phyloP scores from a whole-genome alignment of 2,329 filamentous ascomycete genomes.

The Ophiostoma sp. region DNA sequence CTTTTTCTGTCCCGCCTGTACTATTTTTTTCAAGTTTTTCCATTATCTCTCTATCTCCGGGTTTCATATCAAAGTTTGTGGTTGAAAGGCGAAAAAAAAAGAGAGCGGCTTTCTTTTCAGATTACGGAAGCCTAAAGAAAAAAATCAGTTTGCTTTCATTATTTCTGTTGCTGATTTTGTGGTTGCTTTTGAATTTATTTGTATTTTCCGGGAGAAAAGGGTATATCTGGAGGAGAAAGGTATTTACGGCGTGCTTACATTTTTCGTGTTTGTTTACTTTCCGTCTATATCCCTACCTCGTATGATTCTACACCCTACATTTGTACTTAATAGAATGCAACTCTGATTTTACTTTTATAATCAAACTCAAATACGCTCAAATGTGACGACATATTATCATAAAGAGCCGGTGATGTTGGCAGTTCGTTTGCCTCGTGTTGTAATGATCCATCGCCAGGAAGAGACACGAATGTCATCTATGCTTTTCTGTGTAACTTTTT shows the following conservation, averaged over 20 bases:
- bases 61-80: background rate
- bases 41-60: background rate
- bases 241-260: background rate
- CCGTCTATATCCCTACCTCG: too few relatives aligned
- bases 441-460: background rate
- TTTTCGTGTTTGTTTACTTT: background rate
- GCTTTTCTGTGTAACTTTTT: background rate
- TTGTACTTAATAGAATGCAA: background rate
- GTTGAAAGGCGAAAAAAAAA: constrained; percentile 22
- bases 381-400: background rate
- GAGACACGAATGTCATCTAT: background rate
- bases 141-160: background rate
- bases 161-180: background rate
- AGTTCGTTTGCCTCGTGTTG: background rate
- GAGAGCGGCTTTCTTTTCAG: background rate
- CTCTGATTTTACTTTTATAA: background rate
- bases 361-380: background rate
- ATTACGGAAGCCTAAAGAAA: background rate
- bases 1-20: background rate
- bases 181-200: background rate
- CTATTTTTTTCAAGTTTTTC: background rate
- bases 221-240: background rate
- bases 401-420: background rate
- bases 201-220: background rate
- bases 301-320: background rate